phyloP scores from a whole-genome alignment of 352 stramenopile species.

The Phytophthora sansomeana region DNA sequence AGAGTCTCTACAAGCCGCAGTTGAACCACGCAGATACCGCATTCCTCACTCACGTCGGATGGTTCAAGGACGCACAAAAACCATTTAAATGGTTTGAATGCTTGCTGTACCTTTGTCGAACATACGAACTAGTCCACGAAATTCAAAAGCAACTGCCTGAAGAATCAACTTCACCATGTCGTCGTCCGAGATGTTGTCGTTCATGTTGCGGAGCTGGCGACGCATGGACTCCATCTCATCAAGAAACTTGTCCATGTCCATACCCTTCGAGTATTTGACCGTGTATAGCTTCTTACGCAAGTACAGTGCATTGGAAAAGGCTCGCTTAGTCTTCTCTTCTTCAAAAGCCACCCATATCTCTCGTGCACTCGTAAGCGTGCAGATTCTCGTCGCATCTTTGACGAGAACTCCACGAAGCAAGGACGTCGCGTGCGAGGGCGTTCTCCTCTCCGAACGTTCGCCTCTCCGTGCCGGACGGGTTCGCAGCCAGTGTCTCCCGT shows the following conservation, averaged over 20 bases:
- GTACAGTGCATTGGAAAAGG: background rate
- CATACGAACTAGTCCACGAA: background rate
- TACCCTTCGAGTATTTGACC: background rate
- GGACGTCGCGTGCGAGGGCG: background rate
- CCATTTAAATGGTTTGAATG: too few relatives aligned
- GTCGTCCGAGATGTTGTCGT: constrained; percentile 3
- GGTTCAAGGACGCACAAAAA: too few relatives aligned
- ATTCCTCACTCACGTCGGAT: too few relatives aligned
- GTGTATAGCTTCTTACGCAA: constrained; percentile 1
- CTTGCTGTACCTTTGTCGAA: too few relatives aligned
- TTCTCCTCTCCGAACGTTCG: too few relatives aligned
- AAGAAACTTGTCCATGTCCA: background rate
- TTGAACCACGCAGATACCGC: too few relatives aligned
- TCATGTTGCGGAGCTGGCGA: constrained; percentile 4
- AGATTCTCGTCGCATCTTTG: background rate
- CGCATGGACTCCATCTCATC: constrained; percentile 2
- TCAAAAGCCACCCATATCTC: constrained; percentile 19
- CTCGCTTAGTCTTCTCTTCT: background rate
- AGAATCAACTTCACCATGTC: constrained; percentile 3
- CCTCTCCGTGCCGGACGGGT: background rate
- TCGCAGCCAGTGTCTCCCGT: background rate
- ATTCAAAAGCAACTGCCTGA: background rate
- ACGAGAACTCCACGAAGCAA: background rate
- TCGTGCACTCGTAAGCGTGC: background rate
- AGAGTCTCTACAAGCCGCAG: too few relatives aligned